These are phyloP conservation scores for Rhodocollybia butyracea DNA, from an alignment of 768 basidiomycete species.

Conservation along the genomic window DNA sequence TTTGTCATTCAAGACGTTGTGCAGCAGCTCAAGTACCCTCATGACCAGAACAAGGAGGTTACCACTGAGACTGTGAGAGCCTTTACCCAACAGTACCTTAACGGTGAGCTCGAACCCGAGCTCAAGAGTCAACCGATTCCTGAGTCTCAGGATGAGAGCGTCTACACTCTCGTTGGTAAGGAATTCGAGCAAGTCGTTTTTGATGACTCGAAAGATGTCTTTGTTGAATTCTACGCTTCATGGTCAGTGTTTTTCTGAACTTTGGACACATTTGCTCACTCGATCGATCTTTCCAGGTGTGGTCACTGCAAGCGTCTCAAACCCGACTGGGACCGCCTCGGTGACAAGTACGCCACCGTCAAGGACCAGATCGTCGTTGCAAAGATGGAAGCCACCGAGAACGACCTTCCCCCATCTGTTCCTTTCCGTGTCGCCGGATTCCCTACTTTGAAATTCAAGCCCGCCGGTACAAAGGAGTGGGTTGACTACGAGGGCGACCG, in stretches of 20 bases:
- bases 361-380: constrained; percentile 81
- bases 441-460: constrained; percentile 97
- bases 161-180: constrained; percentile 82
- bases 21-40: constrained; percentile 87
- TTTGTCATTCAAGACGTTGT: constrained; percentile 89
- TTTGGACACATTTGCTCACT: neutral
- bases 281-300: constrained; percentile 48
- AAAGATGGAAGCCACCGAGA: constrained; percentile 95
- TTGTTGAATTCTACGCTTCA: constrained; percentile 95
- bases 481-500: constrained; percentile 93
- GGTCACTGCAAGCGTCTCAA: constrained; percentile 97
- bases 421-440: constrained; percentile 86
- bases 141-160: constrained; percentile 75
- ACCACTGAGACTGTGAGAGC: constrained; percentile 52
- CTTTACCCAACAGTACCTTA: constrained; percentile 63
- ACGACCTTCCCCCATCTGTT: constrained; percentile 87
- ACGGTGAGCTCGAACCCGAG: constrained; percentile 72
- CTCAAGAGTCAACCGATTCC: constrained; percentile 92
- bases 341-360: constrained; percentile 72
- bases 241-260: constrained; percentile 56
- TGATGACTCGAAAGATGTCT: constrained; percentile 90
- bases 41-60: constrained; percentile 64
- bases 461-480: constrained; percentile 82
- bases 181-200: constrained; percentile 85
- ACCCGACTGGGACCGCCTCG: constrained; percentile 91